A percentile compares a stretch with the other conserved stretches of the same genome.
These are phyloP conservation scores for Talaromyces islandicus DNA, from an alignment of 2,329 filamentous ascomycete genomes.

Conservation along the genomic window DNA sequence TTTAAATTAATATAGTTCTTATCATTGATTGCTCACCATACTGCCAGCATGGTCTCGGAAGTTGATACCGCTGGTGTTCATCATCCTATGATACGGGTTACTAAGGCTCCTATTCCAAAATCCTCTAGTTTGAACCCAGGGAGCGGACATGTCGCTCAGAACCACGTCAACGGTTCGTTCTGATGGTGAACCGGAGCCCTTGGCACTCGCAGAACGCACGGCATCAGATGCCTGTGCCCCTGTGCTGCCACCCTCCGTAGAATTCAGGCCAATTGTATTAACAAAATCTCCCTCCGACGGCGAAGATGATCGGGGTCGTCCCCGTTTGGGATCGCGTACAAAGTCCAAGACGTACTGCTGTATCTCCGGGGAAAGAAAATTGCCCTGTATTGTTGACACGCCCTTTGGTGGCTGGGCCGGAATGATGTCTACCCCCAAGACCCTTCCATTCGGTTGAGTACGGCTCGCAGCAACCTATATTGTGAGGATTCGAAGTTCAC, in stretches of 20 bases:
- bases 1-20: not conserved
- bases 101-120: slow-evolving; percentile 84
- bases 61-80: slow-evolving; percentile 88
- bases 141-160: slow-evolving; percentile 97
- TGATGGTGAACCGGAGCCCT: slow-evolving; percentile 7
- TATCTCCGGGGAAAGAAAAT: slow-evolving; percentile 75
- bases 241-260: slow-evolving; percentile 8
- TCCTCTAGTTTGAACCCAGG: slow-evolving; percentile 76
- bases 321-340: slow-evolving; percentile 59
- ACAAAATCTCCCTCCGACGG: not conserved
- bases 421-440: slow-evolving; percentile 90
- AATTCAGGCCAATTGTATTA: not conserved
- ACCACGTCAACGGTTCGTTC: slow-evolving; percentile 78
- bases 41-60: slow-evolving; percentile 88
- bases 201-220: not conserved
- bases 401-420: slow-evolving; percentile 85
- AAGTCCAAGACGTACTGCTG: slow-evolving; percentile 71
- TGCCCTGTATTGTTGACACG: slow-evolving; percentile 90
- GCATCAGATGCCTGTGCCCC: slow-evolving; percentile 20
- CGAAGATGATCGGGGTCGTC: slow-evolving; percentile 36
- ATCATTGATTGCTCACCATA: slow-evolving; percentile 63
- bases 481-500: slow-evolving; percentile 1
- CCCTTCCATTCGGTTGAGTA: slow-evolving; percentile 68
- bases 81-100: slow-evolving; percentile 97
- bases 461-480: slow-evolving; percentile 70